Conservation (phyloP, 192 early-diverging fungal species). For the Coemansia sp. region DNA sequence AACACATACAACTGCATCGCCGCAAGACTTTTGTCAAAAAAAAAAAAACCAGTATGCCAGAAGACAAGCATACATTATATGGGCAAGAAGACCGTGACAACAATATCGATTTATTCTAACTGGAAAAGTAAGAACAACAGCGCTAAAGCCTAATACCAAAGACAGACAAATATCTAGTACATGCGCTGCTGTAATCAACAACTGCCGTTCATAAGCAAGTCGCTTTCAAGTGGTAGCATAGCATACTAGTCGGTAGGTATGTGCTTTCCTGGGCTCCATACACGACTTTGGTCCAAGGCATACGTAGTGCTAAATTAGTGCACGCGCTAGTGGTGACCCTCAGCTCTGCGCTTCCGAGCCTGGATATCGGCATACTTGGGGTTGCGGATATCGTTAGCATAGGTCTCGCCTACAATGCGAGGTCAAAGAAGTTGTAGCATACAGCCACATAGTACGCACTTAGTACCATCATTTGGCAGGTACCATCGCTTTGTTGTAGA, state of each 20-base stretch:
- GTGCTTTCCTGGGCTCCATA: not conserved
- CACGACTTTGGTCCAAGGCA: not conserved
- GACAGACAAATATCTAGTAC: not conserved
- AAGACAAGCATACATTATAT: not conserved
- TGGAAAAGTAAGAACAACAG: not conserved
- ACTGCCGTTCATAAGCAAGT: not conserved
- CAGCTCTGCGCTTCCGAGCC: conserved; percentile 55
- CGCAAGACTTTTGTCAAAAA: not conserved
- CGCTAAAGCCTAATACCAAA: not conserved
- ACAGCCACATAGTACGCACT: not conserved
- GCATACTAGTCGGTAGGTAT: not conserved
- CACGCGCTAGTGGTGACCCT: conserved; percentile 26
- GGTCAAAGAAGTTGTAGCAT: not conserved
- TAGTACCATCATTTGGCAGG: not conserved
- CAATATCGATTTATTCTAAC: not conserved
- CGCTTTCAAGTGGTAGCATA: not conserved
- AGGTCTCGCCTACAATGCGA: conserved; percentile 31
- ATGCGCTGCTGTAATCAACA: not conserved
- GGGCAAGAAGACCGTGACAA: not conserved
- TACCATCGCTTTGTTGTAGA: not conserved
- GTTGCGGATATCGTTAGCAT: conserved; percentile 48
- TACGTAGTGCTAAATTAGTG: not conserved
- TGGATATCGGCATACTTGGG: conserved; percentile 55
- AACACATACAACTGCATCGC: not conserved
- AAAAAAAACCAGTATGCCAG: not conserved